Conservation (phyloP, 2,329 filamentous ascomycete genomes). For the Periconia digitata region DNA sequence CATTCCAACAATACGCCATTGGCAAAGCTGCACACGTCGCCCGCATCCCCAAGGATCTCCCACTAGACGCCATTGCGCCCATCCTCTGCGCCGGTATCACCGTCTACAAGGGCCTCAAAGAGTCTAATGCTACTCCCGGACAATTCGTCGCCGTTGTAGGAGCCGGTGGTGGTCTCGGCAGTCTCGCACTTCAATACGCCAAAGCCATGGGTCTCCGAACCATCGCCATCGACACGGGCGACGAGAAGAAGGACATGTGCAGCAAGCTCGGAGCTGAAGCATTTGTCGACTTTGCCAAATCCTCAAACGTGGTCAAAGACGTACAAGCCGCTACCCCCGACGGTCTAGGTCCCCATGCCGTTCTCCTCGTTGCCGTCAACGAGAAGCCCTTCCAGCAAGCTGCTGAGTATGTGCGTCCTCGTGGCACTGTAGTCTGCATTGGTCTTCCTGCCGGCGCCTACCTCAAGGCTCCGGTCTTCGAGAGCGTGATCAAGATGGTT, state of each 20-base stretch:
- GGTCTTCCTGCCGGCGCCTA: constrained; percentile 77
- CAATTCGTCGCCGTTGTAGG: constrained; percentile 83
- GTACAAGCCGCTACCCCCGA: constrained; percentile 80
- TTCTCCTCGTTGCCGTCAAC: constrained; percentile 79
- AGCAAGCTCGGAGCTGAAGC: constrained; percentile 67
- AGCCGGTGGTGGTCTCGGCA: constrained; percentile 80
- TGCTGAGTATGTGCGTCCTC: constrained; percentile 79
- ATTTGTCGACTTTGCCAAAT: constrained; percentile 79
- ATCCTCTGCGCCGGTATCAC: constrained; percentile 85
- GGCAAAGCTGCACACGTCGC: constrained; percentile 85
- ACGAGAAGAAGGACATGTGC: constrained; percentile 75
- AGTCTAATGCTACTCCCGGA: constrained; percentile 72
- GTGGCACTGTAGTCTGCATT: constrained; percentile 83
- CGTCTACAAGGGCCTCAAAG: constrained; percentile 90
- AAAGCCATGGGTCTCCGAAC: constrained; percentile 83
- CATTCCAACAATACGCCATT: constrained; percentile 90
- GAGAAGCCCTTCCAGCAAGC: constrained; percentile 98
- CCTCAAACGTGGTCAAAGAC: constrained; percentile 77
- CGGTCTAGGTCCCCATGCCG: constrained; percentile 82
- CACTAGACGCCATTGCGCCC: constrained; percentile 76
- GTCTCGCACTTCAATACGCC: constrained; percentile 81
- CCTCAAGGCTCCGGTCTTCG: constrained; percentile 83
- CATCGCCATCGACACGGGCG: constrained; percentile 81
- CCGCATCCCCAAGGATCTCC: constrained; percentile 74
- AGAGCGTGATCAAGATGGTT: constrained; percentile 87